Evolutionary conservation across 176 grass and related monocot species (phyloP).

Genomic region (Eremochloa ophiuroides): DNA sequence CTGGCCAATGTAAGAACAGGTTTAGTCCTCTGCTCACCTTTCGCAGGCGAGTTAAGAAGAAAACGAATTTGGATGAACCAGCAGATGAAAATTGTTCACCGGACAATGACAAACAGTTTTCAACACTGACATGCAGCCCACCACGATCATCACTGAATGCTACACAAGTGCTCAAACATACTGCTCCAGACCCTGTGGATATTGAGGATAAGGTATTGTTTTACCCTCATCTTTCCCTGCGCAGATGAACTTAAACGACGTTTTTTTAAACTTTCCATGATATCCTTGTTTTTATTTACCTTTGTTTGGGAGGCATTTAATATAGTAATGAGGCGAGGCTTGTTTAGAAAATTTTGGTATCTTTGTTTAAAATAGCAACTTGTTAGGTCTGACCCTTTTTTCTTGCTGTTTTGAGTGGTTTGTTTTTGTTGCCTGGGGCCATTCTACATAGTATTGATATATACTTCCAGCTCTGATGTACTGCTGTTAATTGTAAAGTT

Average conservation of each 20-base stretch:
- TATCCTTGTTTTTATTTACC: not conserved
- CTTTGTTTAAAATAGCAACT: conserved; percentile 1
- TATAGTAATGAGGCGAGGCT: not conserved
- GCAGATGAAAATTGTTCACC: conserved; percentile 16
- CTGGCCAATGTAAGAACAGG: conserved; percentile 26
- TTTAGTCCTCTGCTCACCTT: conserved; percentile 42
- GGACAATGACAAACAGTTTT: not conserved
- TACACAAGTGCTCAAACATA: conserved; percentile 4
- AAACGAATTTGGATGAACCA: conserved; percentile 13
- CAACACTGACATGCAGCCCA: conserved; percentile 12
- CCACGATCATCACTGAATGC: not conserved
- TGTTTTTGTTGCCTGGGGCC: not conserved
- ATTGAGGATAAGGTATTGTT: conserved; percentile 28
- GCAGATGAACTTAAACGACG: not conserved
- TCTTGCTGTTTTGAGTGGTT: not conserved
- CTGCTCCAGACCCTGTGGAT: conserved; percentile 3
- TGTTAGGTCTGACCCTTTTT: not conserved
- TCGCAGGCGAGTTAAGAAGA: conserved; percentile 42
- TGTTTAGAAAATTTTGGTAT: not conserved
- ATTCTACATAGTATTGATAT: not conserved
- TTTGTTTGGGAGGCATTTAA: conserved; percentile 2
- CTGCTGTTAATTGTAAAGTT: not conserved
- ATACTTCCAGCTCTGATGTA: not conserved
- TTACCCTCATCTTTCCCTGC: not conserved
- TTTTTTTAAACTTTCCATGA: not conserved